Conservation (phyloP, 371 early-diverging fungal genomes). For the Syncephalastrum monosporum region DNA sequence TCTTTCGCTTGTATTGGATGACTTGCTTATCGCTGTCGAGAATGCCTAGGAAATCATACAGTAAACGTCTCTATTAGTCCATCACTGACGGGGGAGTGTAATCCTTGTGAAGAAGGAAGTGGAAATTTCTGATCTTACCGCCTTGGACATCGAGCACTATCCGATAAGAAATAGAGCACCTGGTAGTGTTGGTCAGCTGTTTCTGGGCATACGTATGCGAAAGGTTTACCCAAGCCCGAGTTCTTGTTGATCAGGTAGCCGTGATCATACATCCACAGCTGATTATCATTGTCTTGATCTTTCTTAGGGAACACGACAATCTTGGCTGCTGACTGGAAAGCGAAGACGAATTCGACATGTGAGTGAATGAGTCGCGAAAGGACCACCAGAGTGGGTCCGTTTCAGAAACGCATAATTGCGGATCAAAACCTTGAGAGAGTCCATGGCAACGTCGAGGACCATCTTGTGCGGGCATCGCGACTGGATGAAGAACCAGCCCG, state of each 20-base stretch:
- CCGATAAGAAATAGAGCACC: background rate
- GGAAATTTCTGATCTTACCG: constrained; percentile 19
- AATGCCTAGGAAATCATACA: constrained; percentile 16
- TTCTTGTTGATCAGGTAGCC: constrained; percentile 31
- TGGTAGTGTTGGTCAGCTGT: constrained; percentile 16
- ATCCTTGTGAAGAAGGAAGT: background rate
- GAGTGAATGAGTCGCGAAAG: too few relatives aligned
- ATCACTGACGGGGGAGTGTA: background rate
- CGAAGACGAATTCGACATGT: background rate
- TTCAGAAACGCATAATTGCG: too few relatives aligned
- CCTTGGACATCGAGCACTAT: constrained; percentile 46
- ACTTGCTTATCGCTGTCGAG: constrained; percentile 44
- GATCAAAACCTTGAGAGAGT: constrained; percentile 38
- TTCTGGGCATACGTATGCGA: too few relatives aligned
- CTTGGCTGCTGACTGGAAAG: constrained; percentile 34
- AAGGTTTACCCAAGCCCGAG: constrained; percentile 33
- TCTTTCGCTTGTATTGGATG: constrained; percentile 48
- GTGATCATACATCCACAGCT: constrained; percentile 32
- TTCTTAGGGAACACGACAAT: constrained; percentile 42
- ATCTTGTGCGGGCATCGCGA: constrained; percentile 42
- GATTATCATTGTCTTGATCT: constrained; percentile 29
- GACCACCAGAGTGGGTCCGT: too few relatives aligned
- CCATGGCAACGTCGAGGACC: constrained; percentile 43
- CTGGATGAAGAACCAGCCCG: constrained; percentile 51
- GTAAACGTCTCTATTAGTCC: background rate